Evolutionary conservation across 2,329 filamentous ascomycete species (phyloP).

Genomic region (Penicillium sp.): DNA sequence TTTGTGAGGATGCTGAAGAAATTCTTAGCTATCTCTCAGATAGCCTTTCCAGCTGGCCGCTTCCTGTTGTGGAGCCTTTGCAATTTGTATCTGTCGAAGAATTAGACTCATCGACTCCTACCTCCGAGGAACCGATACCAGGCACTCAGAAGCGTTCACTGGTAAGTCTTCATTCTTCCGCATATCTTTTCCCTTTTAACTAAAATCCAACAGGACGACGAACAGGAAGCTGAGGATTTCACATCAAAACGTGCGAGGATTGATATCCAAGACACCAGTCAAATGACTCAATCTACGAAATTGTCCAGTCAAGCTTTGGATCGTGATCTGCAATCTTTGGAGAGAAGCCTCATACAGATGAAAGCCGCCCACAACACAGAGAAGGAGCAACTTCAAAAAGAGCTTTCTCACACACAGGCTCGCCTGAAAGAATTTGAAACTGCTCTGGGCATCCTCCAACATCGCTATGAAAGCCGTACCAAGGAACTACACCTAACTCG

Average conservation of each 20-base stretch:
- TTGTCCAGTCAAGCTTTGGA: constrained; percentile 37
- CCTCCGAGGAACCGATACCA: constrained; percentile 24
- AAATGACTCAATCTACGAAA: constrained; percentile 42
- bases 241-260: constrained; percentile 45
- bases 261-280: constrained; percentile 41
- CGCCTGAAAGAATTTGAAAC: constrained; percentile 40
- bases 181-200: constrained; percentile 16
- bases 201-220: constrained; percentile 37
- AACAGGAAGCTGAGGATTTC: constrained; percentile 35
- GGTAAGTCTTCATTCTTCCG: constrained; percentile 28
- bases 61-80: constrained; percentile 44
- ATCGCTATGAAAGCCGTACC: constrained; percentile 50
- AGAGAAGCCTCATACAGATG: constrained; percentile 38
- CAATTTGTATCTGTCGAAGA: constrained; percentile 38
- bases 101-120: constrained; percentile 25
- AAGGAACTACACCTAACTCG: constrained; percentile 44
- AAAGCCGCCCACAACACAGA: constrained; percentile 38
- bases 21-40: constrained; percentile 42
- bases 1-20: constrained; percentile 47
- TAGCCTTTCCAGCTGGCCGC: constrained; percentile 43
- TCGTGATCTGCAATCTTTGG: constrained; percentile 33
- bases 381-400: constrained; percentile 35
- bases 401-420: constrained; percentile 31
- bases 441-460: constrained; percentile 43
- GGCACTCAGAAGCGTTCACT: constrained; percentile 37